These are phyloP conservation scores for Hypsizygus marmoreus DNA, from an alignment of 768 basidiomycete species.

Conservation along the genomic window DNA sequence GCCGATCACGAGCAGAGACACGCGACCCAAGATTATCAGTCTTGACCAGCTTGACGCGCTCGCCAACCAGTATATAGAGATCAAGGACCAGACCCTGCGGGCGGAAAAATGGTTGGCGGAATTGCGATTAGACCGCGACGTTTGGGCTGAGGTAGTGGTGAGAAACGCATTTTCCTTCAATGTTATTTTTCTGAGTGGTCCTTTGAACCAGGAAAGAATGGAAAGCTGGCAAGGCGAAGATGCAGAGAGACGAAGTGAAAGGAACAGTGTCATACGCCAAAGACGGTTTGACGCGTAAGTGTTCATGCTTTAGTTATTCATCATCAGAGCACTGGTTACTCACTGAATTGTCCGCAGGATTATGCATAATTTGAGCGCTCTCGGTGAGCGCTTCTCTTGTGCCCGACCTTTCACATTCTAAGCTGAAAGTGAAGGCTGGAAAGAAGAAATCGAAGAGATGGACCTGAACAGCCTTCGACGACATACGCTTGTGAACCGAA, in stretches of 20 bases:
- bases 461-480: conserved; percentile 15
- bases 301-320: neutral
- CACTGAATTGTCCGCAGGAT: neutral
- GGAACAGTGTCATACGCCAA: conserved; percentile 36
- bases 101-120: conserved; percentile 29
- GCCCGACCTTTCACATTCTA: conserved; percentile 22
- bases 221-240: conserved; percentile 34
- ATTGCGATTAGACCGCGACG: conserved; percentile 29
- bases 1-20: conserved; percentile 23
- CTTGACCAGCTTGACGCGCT: conserved; percentile 21
- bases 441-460: conserved; percentile 30
- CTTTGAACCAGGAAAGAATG: conserved; percentile 24
- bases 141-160: conserved; percentile 29
- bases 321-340: too few species aligned
- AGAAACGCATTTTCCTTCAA: neutral
- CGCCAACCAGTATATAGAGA: conserved; percentile 23
- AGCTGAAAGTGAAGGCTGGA: conserved; percentile 36
- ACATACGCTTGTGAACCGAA: conserved; percentile 40
- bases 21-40: conserved; percentile 15
- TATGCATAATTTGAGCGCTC: conserved; percentile 1
- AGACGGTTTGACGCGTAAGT: conserved; percentile 40
- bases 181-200: neutral
- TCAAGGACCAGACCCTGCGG: conserved; percentile 20
- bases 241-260: conserved; percentile 33
- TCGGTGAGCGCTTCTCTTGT: neutral